Evolutionary conservation across 1,284 basidiomycete genomes (phyloP).

Genomic region (Coniophora puteana): DNA sequence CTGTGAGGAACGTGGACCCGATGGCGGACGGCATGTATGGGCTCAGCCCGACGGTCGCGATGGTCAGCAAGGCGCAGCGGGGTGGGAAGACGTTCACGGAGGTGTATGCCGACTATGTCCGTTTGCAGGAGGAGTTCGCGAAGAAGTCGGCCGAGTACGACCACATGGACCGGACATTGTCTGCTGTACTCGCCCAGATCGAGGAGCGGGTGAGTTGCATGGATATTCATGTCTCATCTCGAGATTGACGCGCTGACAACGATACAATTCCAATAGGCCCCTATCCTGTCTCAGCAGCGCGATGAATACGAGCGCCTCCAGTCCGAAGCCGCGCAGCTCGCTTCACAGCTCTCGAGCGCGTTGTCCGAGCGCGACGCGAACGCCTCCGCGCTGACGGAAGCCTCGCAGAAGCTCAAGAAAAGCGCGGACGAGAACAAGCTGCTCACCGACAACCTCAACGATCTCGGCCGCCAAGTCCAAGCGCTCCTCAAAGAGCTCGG

Average conservation of each 20-base stretch:
- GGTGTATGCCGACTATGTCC: conserved; percentile 85
- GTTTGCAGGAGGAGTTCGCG: conserved; percentile 78
- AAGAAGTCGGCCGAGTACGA: conserved; percentile 78
- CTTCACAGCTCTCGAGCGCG: conserved; percentile 71
- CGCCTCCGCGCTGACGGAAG: conserved; percentile 46
- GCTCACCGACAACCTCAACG: conserved; percentile 76
- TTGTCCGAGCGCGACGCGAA: conserved; percentile 65
- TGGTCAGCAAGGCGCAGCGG: conserved; percentile 75
- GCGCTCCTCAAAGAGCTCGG: conserved; percentile 76
- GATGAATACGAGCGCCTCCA: conserved; percentile 79
- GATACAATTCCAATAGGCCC: conserved; percentile 55
- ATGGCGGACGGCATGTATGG: conserved; percentile 53
- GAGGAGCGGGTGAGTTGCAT: conserved; percentile 72
- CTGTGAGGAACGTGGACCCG: conserved; percentile 36
- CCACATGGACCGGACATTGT: conserved; percentile 74
- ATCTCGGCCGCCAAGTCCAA: conserved; percentile 87
- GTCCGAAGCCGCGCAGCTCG: conserved; percentile 76
- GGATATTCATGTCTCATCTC: neutral
- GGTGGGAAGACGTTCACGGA: conserved; percentile 86
- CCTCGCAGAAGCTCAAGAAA: conserved; percentile 59
- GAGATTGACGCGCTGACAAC: neutral
- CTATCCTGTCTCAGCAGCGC: conserved; percentile 83
- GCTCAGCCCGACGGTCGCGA: conserved; percentile 80
- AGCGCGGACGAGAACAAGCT: conserved; percentile 66
- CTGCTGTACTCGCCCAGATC: conserved; percentile 77